A percentile compares a stretch with the other conserved stretches of the same genome.
phyloP scores from a whole-genome alignment of 2,329 filamentous ascomycete species.

The Fusarium keratoplasticum region DNA sequence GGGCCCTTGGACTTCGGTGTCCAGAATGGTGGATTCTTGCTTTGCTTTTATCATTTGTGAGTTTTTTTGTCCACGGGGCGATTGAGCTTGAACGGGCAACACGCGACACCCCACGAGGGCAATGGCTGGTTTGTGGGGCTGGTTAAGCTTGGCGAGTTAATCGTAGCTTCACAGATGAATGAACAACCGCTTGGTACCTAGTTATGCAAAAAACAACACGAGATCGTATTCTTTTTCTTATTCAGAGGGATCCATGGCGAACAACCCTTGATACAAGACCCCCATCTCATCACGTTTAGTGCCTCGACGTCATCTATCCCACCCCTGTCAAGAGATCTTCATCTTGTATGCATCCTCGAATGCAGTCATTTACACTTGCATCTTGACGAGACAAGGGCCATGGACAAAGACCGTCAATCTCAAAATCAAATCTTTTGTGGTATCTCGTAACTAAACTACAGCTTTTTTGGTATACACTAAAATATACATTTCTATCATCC shows the following conservation, averaged over 20 bases:
- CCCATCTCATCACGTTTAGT: background rate
- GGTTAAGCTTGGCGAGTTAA: background rate
- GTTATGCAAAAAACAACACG: background rate
- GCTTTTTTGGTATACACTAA: constrained; percentile 1
- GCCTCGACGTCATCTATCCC: constrained; percentile 1
- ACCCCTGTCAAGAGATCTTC: constrained; percentile 4
- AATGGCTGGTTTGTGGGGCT: background rate
- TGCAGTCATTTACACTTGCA: constrained; percentile 4
- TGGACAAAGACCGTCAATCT: background rate
- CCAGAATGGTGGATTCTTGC: background rate
- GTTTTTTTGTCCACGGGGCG: background rate
- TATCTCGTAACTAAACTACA: constrained; percentile 27
- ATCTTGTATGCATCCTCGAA: background rate
- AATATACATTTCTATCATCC: constrained; percentile 23
- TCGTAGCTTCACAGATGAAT: background rate
- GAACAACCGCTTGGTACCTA: background rate
- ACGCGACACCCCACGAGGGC: background rate
- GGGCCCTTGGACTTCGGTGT: background rate
- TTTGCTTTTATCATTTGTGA: constrained; percentile 2
- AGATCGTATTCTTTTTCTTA: background rate
- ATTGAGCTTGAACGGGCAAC: background rate
- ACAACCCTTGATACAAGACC: background rate
- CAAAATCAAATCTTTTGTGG: constrained; percentile 34
- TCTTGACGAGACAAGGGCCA: background rate
- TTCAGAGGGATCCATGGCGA: background rate